Conservation (phyloP, 352 stramenopile genomes). For the Phytophthora boehmeriae region DNA sequence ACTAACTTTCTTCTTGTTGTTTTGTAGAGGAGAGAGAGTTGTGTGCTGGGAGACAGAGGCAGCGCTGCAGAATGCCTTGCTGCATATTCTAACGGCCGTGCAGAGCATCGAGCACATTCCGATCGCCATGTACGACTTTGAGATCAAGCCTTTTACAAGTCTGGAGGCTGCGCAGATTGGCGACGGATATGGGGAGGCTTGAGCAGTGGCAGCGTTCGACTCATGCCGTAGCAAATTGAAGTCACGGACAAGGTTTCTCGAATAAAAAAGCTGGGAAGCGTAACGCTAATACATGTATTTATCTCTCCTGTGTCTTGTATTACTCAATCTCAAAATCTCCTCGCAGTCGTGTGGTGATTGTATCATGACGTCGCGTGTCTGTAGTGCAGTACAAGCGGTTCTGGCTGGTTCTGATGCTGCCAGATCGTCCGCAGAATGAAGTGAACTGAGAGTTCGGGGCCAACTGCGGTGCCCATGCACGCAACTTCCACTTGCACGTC, state of each 20-base stretch:
- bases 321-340: not conserved
- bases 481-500: conserved; percentile 51
- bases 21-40: conserved; percentile 48
- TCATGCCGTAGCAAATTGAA: conserved; percentile 40
- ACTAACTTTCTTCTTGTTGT: conserved; percentile 1
- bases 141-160: conserved; percentile 63
- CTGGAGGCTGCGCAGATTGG: conserved; percentile 56
- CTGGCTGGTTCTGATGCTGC: conserved; percentile 53
- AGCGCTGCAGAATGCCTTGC: conserved; percentile 66
- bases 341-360: not conserved
- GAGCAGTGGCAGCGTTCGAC: conserved; percentile 42
- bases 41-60: conserved; percentile 64
- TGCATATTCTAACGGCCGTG: conserved; percentile 78
- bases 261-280: not conserved
- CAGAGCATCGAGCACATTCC: conserved; percentile 85
- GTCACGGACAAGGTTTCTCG: not conserved
- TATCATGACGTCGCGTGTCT: conserved; percentile 30
- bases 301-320: conserved; percentile 1
- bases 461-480: conserved; percentile 64
- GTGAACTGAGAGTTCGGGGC: conserved; percentile 63
- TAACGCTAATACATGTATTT: conserved; percentile 19
- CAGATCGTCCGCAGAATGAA: conserved; percentile 77
- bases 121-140: conserved; percentile 86
- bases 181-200: conserved; percentile 42
- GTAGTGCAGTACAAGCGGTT: conserved; percentile 61